Evolutionary conservation across 2,329 filamentous ascomycete genomes (phyloP).

Genomic region (Epichloe sp.): DNA sequence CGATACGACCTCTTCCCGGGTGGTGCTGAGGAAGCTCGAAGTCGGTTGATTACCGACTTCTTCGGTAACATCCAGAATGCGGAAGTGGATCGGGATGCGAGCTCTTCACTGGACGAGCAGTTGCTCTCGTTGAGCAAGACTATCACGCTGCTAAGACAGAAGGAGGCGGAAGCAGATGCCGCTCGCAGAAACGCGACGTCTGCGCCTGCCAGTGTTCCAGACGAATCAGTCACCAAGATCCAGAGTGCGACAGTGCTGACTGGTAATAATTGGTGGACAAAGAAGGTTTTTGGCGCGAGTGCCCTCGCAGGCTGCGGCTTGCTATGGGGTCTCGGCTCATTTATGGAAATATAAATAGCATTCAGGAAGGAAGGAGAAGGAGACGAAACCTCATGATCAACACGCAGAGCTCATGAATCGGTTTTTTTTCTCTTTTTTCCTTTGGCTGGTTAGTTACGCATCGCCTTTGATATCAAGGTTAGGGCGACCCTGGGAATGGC

Average conservation of each 20-base stretch:
- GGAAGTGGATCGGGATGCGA: constrained; percentile 59
- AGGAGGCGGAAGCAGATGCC: constrained; percentile 32
- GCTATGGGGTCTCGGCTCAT: constrained; percentile 45
- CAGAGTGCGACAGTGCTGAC: constrained; percentile 43
- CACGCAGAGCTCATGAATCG: not conserved
- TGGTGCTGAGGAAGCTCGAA: constrained; percentile 62
- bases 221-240: constrained; percentile 16
- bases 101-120: constrained; percentile 54
- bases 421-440: not conserved
- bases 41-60: constrained; percentile 84
- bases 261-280: constrained; percentile 54
- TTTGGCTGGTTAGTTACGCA: no score
- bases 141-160: constrained; percentile 40
- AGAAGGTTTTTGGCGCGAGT: constrained; percentile 49
- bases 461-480: no score
- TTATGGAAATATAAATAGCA: constrained; percentile 24
- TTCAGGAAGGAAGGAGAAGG: not conserved
- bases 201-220: constrained; percentile 15
- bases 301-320: constrained; percentile 48
- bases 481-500: not conserved
- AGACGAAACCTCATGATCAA: no score
- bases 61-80: constrained; percentile 98
- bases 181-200: constrained; percentile 16
- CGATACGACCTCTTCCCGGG: constrained; percentile 91
- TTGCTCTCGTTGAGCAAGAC: constrained; percentile 61